Evolutionary conservation across 148 eudicot species (phyloP).

Genomic region (Amaranthus palmeri): DNA sequence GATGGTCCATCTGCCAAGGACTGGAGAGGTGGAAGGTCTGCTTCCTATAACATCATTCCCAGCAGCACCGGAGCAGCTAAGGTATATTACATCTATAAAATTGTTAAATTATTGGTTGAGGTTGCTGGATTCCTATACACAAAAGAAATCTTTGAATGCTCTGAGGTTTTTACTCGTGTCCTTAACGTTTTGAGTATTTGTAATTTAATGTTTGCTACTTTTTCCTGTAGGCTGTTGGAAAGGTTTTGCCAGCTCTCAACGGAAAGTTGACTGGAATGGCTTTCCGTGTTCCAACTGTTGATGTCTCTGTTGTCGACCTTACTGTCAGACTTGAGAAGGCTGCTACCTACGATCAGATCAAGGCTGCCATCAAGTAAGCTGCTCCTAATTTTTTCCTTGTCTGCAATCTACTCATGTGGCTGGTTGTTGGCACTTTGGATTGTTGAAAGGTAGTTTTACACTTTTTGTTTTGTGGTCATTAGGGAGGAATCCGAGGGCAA

Average conservation of each 20-base stretch:
- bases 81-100: conserved; percentile 8
- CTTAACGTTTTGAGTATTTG: not conserved
- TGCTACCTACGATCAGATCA: too few relatives aligned
- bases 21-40: conserved; percentile 47
- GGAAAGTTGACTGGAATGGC: conserved; percentile 77
- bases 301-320: conserved; percentile 51
- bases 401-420: too few relatives aligned
- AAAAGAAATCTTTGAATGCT: not conserved
- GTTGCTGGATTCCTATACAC: too few relatives aligned
- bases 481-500: conserved; percentile 76
- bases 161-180: not conserved
- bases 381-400: too few relatives aligned
- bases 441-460: not conserved
- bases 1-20: conserved; percentile 37
- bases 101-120: too few relatives aligned
- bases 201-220: not conserved
- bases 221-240: conserved; percentile 58
- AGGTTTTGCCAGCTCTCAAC: conserved; percentile 61
- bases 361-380: too few relatives aligned
- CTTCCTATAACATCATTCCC: conserved; percentile 41
- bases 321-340: too few relatives aligned
- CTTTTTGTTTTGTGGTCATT: not conserved
- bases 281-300: conserved; percentile 74
- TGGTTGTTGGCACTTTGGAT: not conserved
- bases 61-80: conserved; percentile 39